These are phyloP conservation scores for Arthrobotrys musiformis DNA, from an alignment of 2,329 filamentous ascomycete genomes.

Conservation along the genomic window DNA sequence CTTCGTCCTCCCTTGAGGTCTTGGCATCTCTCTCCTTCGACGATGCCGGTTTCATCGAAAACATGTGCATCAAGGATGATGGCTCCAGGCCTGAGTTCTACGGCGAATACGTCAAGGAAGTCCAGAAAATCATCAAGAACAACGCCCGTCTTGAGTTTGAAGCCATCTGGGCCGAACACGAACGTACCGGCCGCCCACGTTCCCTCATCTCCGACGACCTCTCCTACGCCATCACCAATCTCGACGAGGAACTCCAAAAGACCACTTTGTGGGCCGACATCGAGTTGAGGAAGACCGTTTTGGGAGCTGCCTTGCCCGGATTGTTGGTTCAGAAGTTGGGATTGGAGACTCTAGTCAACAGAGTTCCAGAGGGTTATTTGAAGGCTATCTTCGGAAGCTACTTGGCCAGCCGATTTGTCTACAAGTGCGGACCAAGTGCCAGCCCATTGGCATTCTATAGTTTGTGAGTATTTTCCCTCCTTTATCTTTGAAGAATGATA, in stretches of 20 bases:
- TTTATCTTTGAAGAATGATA: background rate
- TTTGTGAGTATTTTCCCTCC: slow-evolving; percentile 74
- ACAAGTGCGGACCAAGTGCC: slow-evolving; percentile 89
- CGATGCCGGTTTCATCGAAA: slow-evolving; percentile 83
- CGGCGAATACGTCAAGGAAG: slow-evolving; percentile 87
- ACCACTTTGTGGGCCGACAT: slow-evolving; percentile 91
- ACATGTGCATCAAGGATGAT: slow-evolving; percentile 87
- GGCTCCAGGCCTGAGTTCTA: slow-evolving; percentile 90
- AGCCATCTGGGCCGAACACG: slow-evolving; percentile 95
- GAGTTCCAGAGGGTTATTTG: slow-evolving; percentile 90
- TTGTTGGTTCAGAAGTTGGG: slow-evolving; percentile 89
- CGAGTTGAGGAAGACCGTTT: slow-evolving; percentile 78
- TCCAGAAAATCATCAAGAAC: slow-evolving; percentile 88
- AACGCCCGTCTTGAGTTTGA: slow-evolving; percentile 96
- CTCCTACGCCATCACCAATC: slow-evolving; percentile 89
- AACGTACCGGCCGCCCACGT: slow-evolving; percentile 79
- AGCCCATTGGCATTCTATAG: slow-evolving; percentile 99
- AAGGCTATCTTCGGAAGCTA: slow-evolving; percentile 96
- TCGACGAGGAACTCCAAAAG: slow-evolving; percentile 95
- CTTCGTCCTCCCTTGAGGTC: slow-evolving; percentile 94
- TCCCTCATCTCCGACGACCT: slow-evolving; percentile 92
- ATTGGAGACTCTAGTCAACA: slow-evolving; percentile 82
- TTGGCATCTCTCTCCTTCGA: slow-evolving; percentile 94
- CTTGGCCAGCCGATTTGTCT: slow-evolving; percentile 93
- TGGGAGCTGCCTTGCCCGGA: slow-evolving; percentile 85